A percentile compares a stretch with the other conserved stretches of the same genome.
Conservation (phyloP, 805 yeast species). For the Myxozyma mucilagina region DNA sequence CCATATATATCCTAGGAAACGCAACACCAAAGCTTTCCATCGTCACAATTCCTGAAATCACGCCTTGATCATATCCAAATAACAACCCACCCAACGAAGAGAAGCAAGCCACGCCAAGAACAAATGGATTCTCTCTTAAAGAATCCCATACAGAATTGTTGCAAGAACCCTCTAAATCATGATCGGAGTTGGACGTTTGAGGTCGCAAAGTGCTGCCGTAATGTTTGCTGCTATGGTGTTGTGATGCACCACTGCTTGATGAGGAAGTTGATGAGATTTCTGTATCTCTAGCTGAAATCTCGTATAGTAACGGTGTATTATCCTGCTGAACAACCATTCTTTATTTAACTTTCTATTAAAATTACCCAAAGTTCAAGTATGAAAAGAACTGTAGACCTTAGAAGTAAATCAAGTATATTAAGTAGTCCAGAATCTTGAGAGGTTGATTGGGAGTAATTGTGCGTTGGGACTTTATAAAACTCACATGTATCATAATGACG, state of each 20-base stretch:
- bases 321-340: no score
- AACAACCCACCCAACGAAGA: constrained; percentile 39
- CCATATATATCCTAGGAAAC: constrained; percentile 30
- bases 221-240: not conserved
- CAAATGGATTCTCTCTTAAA: constrained; percentile 26
- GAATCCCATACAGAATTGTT: not conserved
- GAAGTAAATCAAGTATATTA: no score
- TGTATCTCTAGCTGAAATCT: not conserved
- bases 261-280: not conserved
- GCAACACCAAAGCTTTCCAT: constrained; percentile 33
- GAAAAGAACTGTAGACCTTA: no score
- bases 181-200: not conserved
- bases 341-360: no score
- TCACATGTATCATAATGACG: no score
- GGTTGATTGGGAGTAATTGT: no score
- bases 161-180: not conserved
- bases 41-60: constrained; percentile 34
- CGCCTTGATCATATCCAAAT: constrained; percentile 39
- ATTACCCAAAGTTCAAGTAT: no score
- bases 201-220: not conserved
- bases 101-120: constrained; percentile 34
- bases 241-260: not conserved
- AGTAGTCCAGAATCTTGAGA: no score
- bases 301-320: no score
- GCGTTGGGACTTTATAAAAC: no score